Base-by-base conservation (phyloP, 352 stramenopile genomes). In the Hyaloperonospora brassicae region DNA sequence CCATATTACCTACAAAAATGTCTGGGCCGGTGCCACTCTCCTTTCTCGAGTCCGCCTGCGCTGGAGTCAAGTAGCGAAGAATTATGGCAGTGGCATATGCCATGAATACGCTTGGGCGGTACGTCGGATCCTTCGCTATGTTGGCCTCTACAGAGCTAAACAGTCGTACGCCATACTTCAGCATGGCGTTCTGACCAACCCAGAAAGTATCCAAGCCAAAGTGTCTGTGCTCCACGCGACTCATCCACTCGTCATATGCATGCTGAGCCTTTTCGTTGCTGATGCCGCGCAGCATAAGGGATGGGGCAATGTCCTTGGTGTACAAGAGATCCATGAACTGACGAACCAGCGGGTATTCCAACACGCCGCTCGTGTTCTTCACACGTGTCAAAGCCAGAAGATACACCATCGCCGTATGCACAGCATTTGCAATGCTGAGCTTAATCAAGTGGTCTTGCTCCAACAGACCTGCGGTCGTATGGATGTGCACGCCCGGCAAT, bases 151-250 rank as follows among this genome's bases (percentile, higher is more conserved):
- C 61, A 10, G 47, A 63, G 46, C 41, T 61, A 22, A 88, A 66
- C 0, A 88, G 49, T 2, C 77, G 63, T 1, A 81, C 73, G 35
- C 55, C 27, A 36, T 69, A 74, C 62, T 76, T 78, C 50, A 80
- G 47, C 55, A 82, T 64, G 4, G 84, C 86, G 68, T 97, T 97
- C 73, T 97, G 90, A 7, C 67, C 77, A 45, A 98, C 89, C 70
- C 96, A 98, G 68, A 97, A 97, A 30, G 81, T 95, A 47, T 88
- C 87, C 23, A 98, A 62, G 12, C 93, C 89, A 72, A 97, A 97
- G 52, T 69, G 56, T 12, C 25, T n/a, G 44, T 97, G 86, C 24
- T 81, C 48, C 38, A 98, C 46, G 13, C 93, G 78, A 41, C 35
- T 40, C 53, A 88, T 82, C 93, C 93, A 98, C 67, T 97, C 91